Percentiles rank a stretch among this genome's conserved stretches.
These are phyloP conservation scores for Clonostachys byssicola DNA, from an alignment of 2,329 filamentous ascomycete species.

Conservation along the genomic window DNA sequence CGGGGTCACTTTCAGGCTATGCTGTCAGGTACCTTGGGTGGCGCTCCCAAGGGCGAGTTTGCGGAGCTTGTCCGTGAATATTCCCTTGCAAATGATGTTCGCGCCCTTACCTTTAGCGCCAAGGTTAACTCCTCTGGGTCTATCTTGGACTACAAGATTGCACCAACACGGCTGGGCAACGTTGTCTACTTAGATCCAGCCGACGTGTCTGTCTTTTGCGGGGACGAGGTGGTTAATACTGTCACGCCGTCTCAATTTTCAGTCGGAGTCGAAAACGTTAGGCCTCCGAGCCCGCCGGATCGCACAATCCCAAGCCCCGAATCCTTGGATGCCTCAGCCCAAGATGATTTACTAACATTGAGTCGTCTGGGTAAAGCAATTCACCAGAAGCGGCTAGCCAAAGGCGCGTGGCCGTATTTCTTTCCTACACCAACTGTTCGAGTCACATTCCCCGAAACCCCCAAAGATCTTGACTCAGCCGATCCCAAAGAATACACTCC, in stretches of 20 bases:
- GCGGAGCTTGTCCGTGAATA: constrained; percentile 42
- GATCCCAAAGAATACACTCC: constrained; percentile 16
- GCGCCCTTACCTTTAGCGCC: constrained; percentile 59
- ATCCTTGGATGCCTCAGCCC: constrained; percentile 35
- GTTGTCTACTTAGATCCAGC: constrained; percentile 54
- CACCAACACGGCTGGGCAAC: constrained; percentile 45
- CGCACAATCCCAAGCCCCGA: constrained; percentile 37
- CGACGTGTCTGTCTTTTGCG: constrained; percentile 39
- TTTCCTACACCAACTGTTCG: constrained; percentile 33
- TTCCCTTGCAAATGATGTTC: constrained; percentile 46
- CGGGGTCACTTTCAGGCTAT: constrained; percentile 54
- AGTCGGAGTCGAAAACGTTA: neutral
- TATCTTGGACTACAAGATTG: constrained; percentile 49
- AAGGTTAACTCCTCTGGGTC: constrained; percentile 48
- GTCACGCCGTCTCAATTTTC: neutral
- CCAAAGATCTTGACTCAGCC: constrained; percentile 5
- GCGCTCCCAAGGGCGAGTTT: constrained; percentile 18
- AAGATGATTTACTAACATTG: constrained; percentile 41
- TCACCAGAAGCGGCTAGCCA: constrained; percentile 32
- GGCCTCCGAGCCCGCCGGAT: constrained; percentile 10
- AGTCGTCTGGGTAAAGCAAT: constrained; percentile 41
- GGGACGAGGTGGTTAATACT: constrained; percentile 19
- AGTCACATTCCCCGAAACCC: constrained; percentile 31
- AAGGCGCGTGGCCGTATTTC: constrained; percentile 46
- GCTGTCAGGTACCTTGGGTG: constrained; percentile 26